These are phyloP conservation scores for Heliamphora pulchella DNA, from an alignment of 179 eudicot species.

Conservation along the genomic window DNA sequence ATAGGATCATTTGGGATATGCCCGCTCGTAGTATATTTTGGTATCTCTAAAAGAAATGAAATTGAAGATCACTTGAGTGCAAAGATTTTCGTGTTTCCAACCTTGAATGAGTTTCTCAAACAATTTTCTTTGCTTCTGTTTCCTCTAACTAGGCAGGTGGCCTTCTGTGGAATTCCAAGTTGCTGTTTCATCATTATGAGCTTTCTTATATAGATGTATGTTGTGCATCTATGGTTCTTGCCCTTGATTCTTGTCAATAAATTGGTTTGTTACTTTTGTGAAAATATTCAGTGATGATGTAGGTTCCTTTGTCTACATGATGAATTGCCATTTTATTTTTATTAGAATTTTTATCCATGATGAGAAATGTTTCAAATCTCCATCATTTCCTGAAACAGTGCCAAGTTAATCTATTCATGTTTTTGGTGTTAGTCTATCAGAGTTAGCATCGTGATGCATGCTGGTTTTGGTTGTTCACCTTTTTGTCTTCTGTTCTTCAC, in stretches of 20 bases:
- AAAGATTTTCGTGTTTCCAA: not conserved
- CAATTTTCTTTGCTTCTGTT: not conserved
- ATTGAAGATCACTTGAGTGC: not conserved
- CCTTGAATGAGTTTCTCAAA: not conserved
- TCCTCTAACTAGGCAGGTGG: not conserved
- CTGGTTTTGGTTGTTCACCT: conserved; percentile 1
- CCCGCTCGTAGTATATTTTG: not conserved
- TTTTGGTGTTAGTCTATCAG: not conserved
- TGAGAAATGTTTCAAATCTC: not conserved
- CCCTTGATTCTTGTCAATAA: not conserved
- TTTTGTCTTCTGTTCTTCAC: not conserved
- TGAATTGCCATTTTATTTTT: not conserved
- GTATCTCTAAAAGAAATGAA: not conserved
- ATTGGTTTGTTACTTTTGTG: not conserved
- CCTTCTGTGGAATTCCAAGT: not conserved
- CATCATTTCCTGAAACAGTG: not conserved
- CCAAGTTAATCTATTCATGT: not conserved
- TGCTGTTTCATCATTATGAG: not conserved
- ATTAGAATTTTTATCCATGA: not conserved
- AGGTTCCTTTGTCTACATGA: not conserved
- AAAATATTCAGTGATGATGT: not conserved
- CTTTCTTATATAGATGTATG: not conserved
- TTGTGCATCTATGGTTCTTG: not conserved
- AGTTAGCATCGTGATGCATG: not conserved
- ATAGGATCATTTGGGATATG: not conserved